These are phyloP conservation scores for Porodaedalea pini DNA, from an alignment of 1,284 basidiomycete species.

Conservation along the genomic window DNA sequence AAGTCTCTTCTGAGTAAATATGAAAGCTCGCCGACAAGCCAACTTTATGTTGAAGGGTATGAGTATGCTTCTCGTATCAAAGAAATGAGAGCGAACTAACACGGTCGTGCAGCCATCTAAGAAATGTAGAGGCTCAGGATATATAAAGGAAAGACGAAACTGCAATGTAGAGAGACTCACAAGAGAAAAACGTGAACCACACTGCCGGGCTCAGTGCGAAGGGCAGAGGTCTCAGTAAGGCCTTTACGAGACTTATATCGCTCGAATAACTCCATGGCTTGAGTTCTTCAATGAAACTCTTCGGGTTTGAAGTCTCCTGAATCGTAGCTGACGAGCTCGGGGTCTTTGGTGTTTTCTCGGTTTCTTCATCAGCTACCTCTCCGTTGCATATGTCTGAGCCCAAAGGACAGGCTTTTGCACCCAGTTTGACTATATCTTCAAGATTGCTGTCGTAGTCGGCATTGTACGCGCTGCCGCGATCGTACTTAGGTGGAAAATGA, in stretches of 20 bases:
- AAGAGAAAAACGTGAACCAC: slow-evolving; percentile 21
- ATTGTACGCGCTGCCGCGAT: neutral
- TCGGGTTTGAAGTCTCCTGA: neutral
- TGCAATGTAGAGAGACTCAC: neutral
- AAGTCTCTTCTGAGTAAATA: slow-evolving; percentile 36
- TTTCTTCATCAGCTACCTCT: neutral
- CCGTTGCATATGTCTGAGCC: neutral
- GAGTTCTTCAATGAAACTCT: slow-evolving; percentile 3
- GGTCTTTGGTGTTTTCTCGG: neutral
- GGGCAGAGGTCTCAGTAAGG: slow-evolving; percentile 38
- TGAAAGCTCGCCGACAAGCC: slow-evolving; percentile 42
- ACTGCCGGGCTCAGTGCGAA: slow-evolving; percentile 42
- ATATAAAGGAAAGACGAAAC: slow-evolving; percentile 34
- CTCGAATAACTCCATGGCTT: slow-evolving; percentile 22
- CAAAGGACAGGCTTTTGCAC: too few relatives aligned
- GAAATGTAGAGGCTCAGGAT: slow-evolving; percentile 31
- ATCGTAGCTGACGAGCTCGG: neutral
- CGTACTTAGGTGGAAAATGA: neutral
- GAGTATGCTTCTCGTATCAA: neutral
- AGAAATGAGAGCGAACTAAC: slow-evolving; percentile 25
- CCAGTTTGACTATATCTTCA: neutral
- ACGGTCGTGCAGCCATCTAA: slow-evolving; percentile 42
- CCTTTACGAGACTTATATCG: slow-evolving; percentile 32
- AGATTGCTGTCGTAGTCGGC: neutral
- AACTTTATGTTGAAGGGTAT: slow-evolving; percentile 36